Evolutionary conservation across 805 yeast species (phyloP), one percentile per base, ranked within the genome.

Genomic region (Ogataea philodendri): DNA sequence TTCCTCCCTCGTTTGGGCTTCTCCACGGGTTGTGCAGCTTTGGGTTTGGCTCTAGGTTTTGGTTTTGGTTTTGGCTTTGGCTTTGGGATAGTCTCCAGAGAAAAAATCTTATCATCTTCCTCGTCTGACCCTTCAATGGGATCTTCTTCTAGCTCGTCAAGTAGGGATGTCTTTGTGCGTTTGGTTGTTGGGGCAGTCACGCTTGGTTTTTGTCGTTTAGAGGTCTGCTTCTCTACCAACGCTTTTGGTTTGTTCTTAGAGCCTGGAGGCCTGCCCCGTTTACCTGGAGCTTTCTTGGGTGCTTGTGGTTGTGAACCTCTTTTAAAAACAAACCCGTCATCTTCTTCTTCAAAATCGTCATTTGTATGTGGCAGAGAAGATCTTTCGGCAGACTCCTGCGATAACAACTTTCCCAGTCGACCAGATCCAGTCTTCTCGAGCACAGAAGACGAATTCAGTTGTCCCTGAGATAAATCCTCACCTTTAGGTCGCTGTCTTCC

Each of bases 321-420:
- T 23, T 44, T 48, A 33, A 44, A 48, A 15, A 48, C 42, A 39
- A 48, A 48, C 5, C 52, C 52, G 17, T 42, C 51, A 18, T 44
- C 48, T 6, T 44, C 52, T 16, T 44, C 41, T 30, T 44, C 52
- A 30, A 44, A 44, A 8, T 28, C 45, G 4, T 37, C 45, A 8
- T 25, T 36, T 1, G 32, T 19, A 14, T 28, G 39, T 9, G 42
- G 26, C 14, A 32, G 23, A 17, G 33, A 15, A 21, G 43, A 40
- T 13, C 30, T 34, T 9, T 38, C 35, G 2, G 22, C 25, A 19
- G 31, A 15, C 14, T 44, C 48, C 19, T 40, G 44, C 8, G 46
- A 39, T 18, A 44, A 16, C 14, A 44, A 36, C 32, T 33, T 37
- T 5, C 48, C 45, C 17, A 44, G 29, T 19, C 38, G 33, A 17